Base-by-base conservation (phyloP, 2,329 filamentous ascomycete species). In the Colletotrichum euphorbiae region DNA sequence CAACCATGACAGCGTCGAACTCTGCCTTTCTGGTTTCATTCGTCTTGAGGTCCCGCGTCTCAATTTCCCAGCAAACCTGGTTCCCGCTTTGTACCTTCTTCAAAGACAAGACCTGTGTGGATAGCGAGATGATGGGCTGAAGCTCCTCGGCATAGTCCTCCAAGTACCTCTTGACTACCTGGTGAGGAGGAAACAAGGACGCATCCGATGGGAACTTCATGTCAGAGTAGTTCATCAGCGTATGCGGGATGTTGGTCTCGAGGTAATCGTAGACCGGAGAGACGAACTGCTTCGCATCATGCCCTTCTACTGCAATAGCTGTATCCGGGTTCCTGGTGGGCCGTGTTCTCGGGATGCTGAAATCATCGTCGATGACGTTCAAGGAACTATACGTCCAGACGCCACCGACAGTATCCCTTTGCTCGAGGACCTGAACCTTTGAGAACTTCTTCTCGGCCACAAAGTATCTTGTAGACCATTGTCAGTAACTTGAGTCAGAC, bases 161-260 rank as follows among this genome's bases (percentile, higher is more conserved):
- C 3, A 94, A 81, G 73, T 95, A 94, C 45, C 85, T 73, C 64
- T 88, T 81, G 3, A 94, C 90, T 3, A 83, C 83, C 46, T 84
- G 78, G 72, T 92, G 90, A 9, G 80, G 83, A 0, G 92, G 92
- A 69, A 93, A 93, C 1, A 94, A 80, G 62, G 90, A 86, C 8
- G 84, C 81, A 8, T 87, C 82, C 6, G 81, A 71, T 0, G 86
- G 83, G 73, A 91, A 93, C 1, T 82, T 75, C 3, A 84, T 80
- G 68, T 93, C 90, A 0, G 87, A 87, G 74, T 88, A 94, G 11
- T 84, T 82, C 92, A 95, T 94, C 36, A 94, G 77, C 0, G 82
- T 82, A 65, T 90, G 85, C 0, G 92, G 91, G 40, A 94, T 92
- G 76, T 95, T 95, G 1, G 91, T 93, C 75, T 94, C 91, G 2